Base-by-base conservation (phyloP, 1,284 basidiomycete species). In the Chiua sp. region DNA sequence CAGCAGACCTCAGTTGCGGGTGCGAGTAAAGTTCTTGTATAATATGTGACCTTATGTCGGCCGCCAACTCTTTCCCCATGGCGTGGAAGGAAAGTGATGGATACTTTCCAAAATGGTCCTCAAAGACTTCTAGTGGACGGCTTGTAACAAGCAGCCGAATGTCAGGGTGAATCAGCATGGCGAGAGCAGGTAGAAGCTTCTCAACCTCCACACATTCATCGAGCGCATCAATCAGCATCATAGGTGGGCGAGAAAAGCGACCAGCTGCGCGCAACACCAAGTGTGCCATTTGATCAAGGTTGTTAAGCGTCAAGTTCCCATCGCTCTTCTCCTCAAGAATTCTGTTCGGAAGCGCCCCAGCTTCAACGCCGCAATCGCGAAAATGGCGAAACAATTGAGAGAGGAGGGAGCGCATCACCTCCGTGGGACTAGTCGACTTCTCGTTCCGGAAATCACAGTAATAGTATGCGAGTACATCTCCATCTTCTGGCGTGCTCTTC, bases 61-160 rank as follows among this genome's bases (percentile, higher is more conserved):
- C 15, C 20, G 55, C 49, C 8, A 52, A 11, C 7, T 37, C 49
- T 16, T 51, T 35, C 1, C 30, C 22, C 20, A 53, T 11, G 5
- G 28, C 13, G 5, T 57, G 42, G 10, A 59, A 35, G 26, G 53
- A 56, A 16, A 59, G 53, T 2, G 48, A 51, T 3, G 22, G 49
- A 47, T 56, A 37, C 3, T 35, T 11, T 7, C 4, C 4, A 16
- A 59, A 59, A 48, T 23, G 28, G 30, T 39, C 11, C 28, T 32
- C 7, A 5, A 59, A 47, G 16, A 20, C 16, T 22, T 47, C 26
- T 4, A 47, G n/a, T 5, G 53, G 49, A 26, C 49, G 49, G 13
- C 58, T 51, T 3, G 58, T 56, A 16, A 59, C 58, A 16, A 59
- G 47, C 13, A 56, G 26, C 18, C 42, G 53, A 37, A 59, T 35